A percentile compares a stretch with the other conserved stretches of the same genome.
Evolutionary conservation across 805 yeast genomes (phyloP).

Genomic region (Suhomyces sp.): DNA sequence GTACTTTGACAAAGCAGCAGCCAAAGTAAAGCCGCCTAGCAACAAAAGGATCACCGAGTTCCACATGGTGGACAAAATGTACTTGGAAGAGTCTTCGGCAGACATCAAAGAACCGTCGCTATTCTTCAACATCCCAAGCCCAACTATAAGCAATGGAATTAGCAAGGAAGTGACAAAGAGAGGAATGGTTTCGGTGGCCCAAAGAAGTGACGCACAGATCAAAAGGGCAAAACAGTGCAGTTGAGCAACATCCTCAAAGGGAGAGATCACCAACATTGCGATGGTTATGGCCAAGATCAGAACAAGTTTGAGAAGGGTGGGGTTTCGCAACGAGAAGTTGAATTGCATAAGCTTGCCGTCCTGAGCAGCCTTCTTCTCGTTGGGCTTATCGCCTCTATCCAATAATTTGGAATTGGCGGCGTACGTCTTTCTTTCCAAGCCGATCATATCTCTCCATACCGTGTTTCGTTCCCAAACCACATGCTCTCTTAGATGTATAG

Average conservation of each 20-base stretch:
- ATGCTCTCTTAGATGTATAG: conserved; percentile 53
- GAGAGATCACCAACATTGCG: conserved; percentile 23
- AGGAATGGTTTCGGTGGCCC: conserved; percentile 97
- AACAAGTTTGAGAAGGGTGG: conserved; percentile 41
- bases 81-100: conserved; percentile 41
- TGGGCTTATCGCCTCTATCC: background rate
- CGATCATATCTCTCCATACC: conserved; percentile 57
- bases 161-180: conserved; percentile 83
- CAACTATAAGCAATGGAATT: conserved; percentile 77
- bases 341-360: conserved; percentile 9
- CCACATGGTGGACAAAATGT: conserved; percentile 51
- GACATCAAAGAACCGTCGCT: conserved; percentile 44
- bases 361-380: background rate
- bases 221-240: conserved; percentile 69
- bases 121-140: conserved; percentile 65
- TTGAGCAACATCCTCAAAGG: conserved; percentile 36
- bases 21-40: conserved; percentile 54
- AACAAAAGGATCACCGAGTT: conserved; percentile 49
- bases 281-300: conserved; percentile 49
- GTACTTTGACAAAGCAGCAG: conserved; percentile 54
- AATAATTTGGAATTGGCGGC: conserved; percentile 21
- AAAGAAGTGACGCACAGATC: conserved; percentile 74
- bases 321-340: conserved; percentile 30
- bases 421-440: conserved; percentile 40
- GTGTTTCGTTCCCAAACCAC: conserved; percentile 57